A percentile compares a stretch with the other conserved stretches of the same genome.
These are phyloP conservation scores for Tirmania nivea DNA, from an alignment of 495 filamentous ascomycete genomes.

Conservation along the genomic window DNA sequence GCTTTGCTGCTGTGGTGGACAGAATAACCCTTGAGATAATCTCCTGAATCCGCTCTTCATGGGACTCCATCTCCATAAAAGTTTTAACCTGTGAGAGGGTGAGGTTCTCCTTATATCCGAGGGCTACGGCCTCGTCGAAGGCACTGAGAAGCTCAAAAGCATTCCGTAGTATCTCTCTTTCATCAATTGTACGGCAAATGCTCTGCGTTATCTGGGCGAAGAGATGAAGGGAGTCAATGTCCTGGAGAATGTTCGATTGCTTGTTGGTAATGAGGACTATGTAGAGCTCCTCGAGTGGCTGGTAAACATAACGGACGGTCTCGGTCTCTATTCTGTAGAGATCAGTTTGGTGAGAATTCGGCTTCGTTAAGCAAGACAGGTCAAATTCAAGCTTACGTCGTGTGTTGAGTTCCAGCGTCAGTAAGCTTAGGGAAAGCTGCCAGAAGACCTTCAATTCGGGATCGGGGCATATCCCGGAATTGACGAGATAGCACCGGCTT, in stretches of 20 bases:
- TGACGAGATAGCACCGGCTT: constrained; percentile 92
- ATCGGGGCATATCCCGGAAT: constrained; percentile 88
- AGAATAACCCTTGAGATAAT: constrained; percentile 64
- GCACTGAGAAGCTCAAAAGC: constrained; percentile 87
- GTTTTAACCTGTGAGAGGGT: constrained; percentile 92
- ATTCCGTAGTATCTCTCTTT: constrained; percentile 82
- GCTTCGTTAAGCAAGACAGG: neutral
- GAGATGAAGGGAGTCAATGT: constrained; percentile 91
- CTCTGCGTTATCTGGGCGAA: constrained; percentile 92
- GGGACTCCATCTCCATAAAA: constrained; percentile 96
- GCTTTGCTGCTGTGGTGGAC: neutral
- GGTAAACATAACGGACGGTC: constrained; percentile 98
- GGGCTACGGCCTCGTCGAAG: constrained; percentile 86
- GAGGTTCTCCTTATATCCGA: constrained; percentile 89
- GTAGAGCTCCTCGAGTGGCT: constrained; percentile 95
- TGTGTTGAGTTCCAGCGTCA: constrained; percentile 85
- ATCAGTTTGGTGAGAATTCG: neutral
- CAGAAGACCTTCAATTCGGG: constrained; percentile 83
- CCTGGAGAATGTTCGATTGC: constrained; percentile 96
- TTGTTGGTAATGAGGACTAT: constrained; percentile 99
- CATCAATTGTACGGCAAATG: constrained; percentile 88
- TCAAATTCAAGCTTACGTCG: constrained; percentile 28
- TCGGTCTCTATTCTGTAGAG: constrained; percentile 56
- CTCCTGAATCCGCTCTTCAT: constrained; percentile 95
- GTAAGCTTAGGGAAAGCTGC: constrained; percentile 94